Base-by-base conservation (phyloP, 768 basidiomycete genomes). In the Lactarius quietus region DNA sequence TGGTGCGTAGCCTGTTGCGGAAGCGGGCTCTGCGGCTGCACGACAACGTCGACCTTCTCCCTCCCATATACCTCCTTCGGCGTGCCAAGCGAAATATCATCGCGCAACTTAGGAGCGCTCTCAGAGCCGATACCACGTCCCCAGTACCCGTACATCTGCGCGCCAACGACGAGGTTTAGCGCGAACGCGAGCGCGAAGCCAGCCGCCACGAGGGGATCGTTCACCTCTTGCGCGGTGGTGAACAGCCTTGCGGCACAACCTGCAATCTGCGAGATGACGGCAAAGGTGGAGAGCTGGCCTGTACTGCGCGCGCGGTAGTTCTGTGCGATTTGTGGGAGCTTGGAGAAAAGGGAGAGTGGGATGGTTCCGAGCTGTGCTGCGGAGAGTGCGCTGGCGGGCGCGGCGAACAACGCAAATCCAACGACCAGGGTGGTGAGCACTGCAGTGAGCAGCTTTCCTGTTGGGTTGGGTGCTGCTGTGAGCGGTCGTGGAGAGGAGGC, bases 241-340 rank as follows among this genome's bases (percentile, higher is more conserved):
- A 95, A 98, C 18, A 98, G 79, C 53, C 97, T 82, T 0, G 96
- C 97, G 41, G 93, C 79, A 75, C 95, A 97, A 29, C 97, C 96
- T 1, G 81, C 82, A 43, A 98, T 84, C 68, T 96, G 93, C 59
- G 93, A 84, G 71, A 92, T 78, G 41, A 98, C 93, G 29, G 95
- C 94, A 72, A 99, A 92, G 0, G 93, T 85, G 14, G 93, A 95
- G 48, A 99, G 89, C 72, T 98, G 94, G 14, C 97, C 97, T 0
- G 97, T 98, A 7, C 89, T 92, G 57, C 81, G 76, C 6, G 85
- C 80, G 53, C 83, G 84, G 62, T 84, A 74, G 79, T 97, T 99
- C 70, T 92, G 86, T 61, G 81, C 71, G 76, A 98, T 98, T 71
- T 98, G 97, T 6, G 97, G 97, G 54, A 97, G 77, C 77, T 98